phyloP scores from a whole-genome alignment of 2,329 filamentous ascomycete genomes.

The Penicillium polonicum region DNA sequence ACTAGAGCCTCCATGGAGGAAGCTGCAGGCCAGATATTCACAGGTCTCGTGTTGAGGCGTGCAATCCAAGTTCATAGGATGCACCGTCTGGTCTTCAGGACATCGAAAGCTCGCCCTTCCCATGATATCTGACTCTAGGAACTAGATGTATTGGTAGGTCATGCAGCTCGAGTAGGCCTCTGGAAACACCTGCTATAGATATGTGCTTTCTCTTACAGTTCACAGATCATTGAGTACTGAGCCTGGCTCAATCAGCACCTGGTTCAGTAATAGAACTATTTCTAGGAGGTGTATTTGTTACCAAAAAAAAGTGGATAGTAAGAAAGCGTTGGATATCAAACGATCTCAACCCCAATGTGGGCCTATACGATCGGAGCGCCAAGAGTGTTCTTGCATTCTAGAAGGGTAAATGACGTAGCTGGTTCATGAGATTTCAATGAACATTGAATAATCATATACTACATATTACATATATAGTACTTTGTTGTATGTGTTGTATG shows the following conservation, averaged over 20 bases:
- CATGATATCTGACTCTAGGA: too few species aligned
- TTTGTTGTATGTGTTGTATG: too few species aligned
- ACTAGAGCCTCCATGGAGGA: background rate
- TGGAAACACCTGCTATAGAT: background rate
- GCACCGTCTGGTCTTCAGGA: too few species aligned
- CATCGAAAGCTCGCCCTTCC: too few species aligned
- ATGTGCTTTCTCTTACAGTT: background rate
- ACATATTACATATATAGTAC: too few species aligned
- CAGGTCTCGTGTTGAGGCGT: too few species aligned
- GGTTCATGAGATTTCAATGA: background rate
- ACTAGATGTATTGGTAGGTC: too few species aligned
- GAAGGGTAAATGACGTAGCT: conserved; percentile 2
- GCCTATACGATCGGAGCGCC: background rate
- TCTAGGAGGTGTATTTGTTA: too few species aligned
- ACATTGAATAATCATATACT: background rate
- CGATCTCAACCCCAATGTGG: background rate
- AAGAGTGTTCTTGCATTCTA: background rate
- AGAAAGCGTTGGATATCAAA: background rate
- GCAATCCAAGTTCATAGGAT: too few species aligned
- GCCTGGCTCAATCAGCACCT: background rate
- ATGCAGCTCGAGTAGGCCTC: too few species aligned
- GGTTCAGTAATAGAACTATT: background rate
- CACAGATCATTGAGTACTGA: background rate
- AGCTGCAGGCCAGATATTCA: too few species aligned
- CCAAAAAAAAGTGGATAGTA: background rate